Percentiles rank a stretch among this genome's conserved stretches.
Conservation (phyloP, 1,284 basidiomycete species). For the Ganoderma sp. region DNA sequence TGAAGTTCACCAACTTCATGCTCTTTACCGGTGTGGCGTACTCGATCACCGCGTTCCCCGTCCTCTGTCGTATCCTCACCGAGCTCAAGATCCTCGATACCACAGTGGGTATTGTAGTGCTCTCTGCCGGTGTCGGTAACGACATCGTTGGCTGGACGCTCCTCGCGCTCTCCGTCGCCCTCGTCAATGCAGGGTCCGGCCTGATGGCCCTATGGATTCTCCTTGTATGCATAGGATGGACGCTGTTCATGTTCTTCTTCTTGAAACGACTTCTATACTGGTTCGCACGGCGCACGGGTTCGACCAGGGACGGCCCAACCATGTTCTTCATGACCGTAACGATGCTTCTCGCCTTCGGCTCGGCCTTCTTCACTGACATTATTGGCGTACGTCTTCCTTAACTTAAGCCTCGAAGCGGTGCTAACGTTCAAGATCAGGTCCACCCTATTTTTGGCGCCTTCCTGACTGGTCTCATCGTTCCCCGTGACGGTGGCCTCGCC, state of each 20-base stretch:
- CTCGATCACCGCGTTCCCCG: slow-evolving; percentile 93
- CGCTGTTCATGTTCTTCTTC: slow-evolving; percentile 79
- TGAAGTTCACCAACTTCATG: slow-evolving; percentile 86
- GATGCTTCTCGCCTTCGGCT: slow-evolving; percentile 65
- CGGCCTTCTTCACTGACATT: slow-evolving; percentile 77
- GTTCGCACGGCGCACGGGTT: slow-evolving; percentile 81
- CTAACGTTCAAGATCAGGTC: slow-evolving; percentile 42
- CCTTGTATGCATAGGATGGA: slow-evolving; percentile 83
- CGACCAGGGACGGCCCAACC: slow-evolving; percentile 75
- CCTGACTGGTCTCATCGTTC: slow-evolving; percentile 68
- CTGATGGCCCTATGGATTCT: slow-evolving; percentile 83
- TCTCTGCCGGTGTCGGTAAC: slow-evolving; percentile 94
- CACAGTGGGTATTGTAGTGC: slow-evolving; percentile 90
- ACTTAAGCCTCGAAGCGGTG: neutral
- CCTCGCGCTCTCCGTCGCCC: slow-evolving; percentile 85
- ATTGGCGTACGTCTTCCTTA: slow-evolving; percentile 63
- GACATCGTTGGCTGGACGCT: slow-evolving; percentile 82
- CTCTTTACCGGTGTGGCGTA: slow-evolving; percentile 93
- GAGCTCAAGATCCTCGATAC: slow-evolving; percentile 88
- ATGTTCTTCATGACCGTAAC: slow-evolving; percentile 71
- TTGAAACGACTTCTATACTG: slow-evolving; percentile 68
- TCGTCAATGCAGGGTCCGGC: slow-evolving; percentile 84
- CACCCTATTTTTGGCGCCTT: slow-evolving; percentile 88
- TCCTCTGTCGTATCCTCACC: slow-evolving; percentile 89
- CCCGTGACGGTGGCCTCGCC: slow-evolving; percentile 68